Base-by-base conservation (phyloP, 2,329 filamentous ascomycete genomes). In the Trichoderma sp. region DNA sequence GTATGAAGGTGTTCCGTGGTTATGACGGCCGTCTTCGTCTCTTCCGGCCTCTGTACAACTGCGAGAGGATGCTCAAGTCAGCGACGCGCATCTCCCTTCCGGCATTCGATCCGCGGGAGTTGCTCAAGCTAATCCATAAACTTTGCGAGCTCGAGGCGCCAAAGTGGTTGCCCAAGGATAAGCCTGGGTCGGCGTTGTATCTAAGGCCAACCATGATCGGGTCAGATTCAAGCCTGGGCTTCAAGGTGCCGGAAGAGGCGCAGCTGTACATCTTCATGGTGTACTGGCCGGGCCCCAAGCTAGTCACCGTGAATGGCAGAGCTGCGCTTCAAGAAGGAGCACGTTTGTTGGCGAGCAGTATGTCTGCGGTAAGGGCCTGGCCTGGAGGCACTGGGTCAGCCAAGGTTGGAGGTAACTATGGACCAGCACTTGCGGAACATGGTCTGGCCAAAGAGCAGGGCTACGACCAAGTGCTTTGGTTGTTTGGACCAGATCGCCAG, bases 371-470 rank as follows among this genome's bases (percentile, higher is more conserved):
- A 6, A 57, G 55, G 5, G 94, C 95, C 11, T 98, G 95, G 95
- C 94, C 93, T 23, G 95, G 95, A 73, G 95, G 95, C 11, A 97
- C 97, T 80, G 95, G 95, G 1, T 95, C 92, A 78, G 94, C 94
- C 73, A 98, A 98, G 83, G 88, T 98, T 36, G 95, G 95, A 68
- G 95, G 94, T 73, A 98, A 97, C 85, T 97, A 97, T 81, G 95
- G 95, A 0, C 95, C 95, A 17, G 9, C 26, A 9, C 28, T 59
- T n/a, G 11, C 17, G 13, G 13, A 32, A n/a, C 55, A 59, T 59
- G 26, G 17, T 7, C 4, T 32, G 9, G 55, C 55, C 17, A n/a
- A 32, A 28, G 1, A 30, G 15, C 8, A 30, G 17, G 28, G 28
- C 9, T 59, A 59, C 82, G 88, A 95, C 78, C 95, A 98, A 86